Conservation (phyloP, 208 protist species). For the Leptomonas pyrrhocoris region DNA sequence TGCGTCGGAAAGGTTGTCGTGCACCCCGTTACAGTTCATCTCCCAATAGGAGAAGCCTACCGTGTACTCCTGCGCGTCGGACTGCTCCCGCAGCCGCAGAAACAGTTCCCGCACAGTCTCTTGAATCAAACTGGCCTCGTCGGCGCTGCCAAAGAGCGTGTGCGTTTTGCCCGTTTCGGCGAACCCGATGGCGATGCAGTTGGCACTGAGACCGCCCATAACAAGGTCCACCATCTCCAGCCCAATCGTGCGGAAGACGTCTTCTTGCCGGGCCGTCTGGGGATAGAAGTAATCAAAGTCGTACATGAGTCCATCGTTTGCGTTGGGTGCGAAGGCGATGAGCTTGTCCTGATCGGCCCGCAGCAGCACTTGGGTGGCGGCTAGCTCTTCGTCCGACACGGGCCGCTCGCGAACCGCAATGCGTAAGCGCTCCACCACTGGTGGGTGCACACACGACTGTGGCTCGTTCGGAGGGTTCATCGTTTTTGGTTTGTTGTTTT, state of each 20-base stretch:
- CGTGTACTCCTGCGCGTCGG: conserved; percentile 49
- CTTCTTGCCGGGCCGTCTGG: conserved; percentile 68
- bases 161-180: conserved; percentile 88
- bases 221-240: conserved; percentile 87
- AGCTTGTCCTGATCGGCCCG: conserved; percentile 78
- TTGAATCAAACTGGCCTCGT: conserved; percentile 86
- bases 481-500: neutral
- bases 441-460: conserved; percentile 38
- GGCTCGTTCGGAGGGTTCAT: conserved; percentile 12
- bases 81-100: conserved; percentile 55
- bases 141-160: conserved; percentile 82
- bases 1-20: conserved; percentile 61
- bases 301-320: conserved; percentile 81
- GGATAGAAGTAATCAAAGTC: conserved; percentile 92
- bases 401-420: conserved; percentile 82
- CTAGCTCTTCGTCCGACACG: conserved; percentile 65
- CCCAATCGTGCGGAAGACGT: conserved; percentile 82
- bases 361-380: conserved; percentile 60
- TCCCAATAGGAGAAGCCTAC: conserved; percentile 87
- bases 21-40: conserved; percentile 80
- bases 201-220: conserved; percentile 78
- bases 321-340: conserved; percentile 69
- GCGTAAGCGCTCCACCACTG: conserved; percentile 68
- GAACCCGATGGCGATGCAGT: conserved; percentile 76
- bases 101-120: conserved; percentile 85